Conservation (phyloP, 1,284 basidiomycete species). For the Trichosporon inkin region DNA sequence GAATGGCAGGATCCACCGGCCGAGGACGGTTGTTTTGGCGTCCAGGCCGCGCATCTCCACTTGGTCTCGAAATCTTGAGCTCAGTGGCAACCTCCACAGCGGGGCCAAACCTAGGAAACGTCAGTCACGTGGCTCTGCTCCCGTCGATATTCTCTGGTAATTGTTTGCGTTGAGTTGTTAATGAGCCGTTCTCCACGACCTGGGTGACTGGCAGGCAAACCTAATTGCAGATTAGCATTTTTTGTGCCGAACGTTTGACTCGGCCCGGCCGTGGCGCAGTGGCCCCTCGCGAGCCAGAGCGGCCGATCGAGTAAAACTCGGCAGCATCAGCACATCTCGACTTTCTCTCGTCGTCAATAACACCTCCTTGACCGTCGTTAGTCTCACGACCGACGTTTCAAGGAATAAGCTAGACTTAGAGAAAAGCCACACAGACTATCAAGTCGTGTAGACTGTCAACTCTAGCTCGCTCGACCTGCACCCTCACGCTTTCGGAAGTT, state of each 20-base stretch:
- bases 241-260: slow-evolving; percentile 3
- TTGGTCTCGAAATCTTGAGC: slow-evolving; percentile 5
- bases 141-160: neutral
- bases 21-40: slow-evolving; percentile 1
- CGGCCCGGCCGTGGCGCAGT: neutral
- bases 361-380: slow-evolving; percentile 3
- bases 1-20: neutral
- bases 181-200: neutral
- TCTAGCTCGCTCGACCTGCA: neutral
- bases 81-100: slow-evolving; percentile 7
- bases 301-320: slow-evolving; percentile 8
- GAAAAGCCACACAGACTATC: neutral
- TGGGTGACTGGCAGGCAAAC: neutral
- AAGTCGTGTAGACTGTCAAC: neutral
- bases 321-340: neutral
- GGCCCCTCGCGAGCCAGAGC: neutral
- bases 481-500: neutral
- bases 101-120: neutral
- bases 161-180: neutral
- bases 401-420: slow-evolving; percentile 1
- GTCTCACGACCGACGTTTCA: slow-evolving; percentile 1
- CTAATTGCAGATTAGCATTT: neutral
- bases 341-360: slow-evolving; percentile 7
- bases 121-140: slow-evolving; percentile 3
- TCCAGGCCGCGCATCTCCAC: neutral